Evolutionary conservation across 495 filamentous ascomycete species (phyloP), one percentile per base, ranked within the genome.

Genomic region (Melanomma pulvis-pyrius): DNA sequence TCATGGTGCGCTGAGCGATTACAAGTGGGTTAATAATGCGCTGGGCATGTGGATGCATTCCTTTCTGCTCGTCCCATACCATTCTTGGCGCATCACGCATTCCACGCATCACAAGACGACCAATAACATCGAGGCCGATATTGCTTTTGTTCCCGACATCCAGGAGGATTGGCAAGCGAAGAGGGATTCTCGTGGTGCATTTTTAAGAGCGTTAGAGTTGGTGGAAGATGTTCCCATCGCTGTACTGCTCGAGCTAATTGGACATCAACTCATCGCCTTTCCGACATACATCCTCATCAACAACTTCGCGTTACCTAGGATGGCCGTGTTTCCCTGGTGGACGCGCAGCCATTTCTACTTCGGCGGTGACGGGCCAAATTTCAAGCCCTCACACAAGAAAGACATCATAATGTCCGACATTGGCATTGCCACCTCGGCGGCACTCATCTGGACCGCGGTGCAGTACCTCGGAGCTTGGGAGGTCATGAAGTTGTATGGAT

Each of bases 1-100:
- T 12, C 48, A 51, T 29, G 22, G 26, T 15, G 21, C 48, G 6
- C 48, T 51, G 22, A 51, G 48, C n/a, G 22, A 25, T 24, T 19
- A 51, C 19, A 51, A 51, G 48, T 51, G 48, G 48, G 48, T 51
- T 9, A 51, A 51, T n/a, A 51, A 51, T n/a, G 26, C 48, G 6
- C 48, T 51, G 48, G 48, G 48, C 21, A 51, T 51, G 48, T 25
- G 21, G 22, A 25, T 51, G 48, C 48, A 51, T 17, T 51, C 48
- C 8, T 51, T 51, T 29, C 48, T 51, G 8, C 48, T 51, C 21
- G 48, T 51, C n/a, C 48, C 48, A 9, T 51, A 22, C 48, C 26
- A 51, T 29, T 25, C 48, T 29, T 51, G 48, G 48, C 21, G 26
- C 21, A 25, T 25, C 48, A 51, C 48, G 6, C 48, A 51, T 19